Base-by-base conservation (phyloP, 1,284 basidiomycete genomes). In the Irpex sp. region DNA sequence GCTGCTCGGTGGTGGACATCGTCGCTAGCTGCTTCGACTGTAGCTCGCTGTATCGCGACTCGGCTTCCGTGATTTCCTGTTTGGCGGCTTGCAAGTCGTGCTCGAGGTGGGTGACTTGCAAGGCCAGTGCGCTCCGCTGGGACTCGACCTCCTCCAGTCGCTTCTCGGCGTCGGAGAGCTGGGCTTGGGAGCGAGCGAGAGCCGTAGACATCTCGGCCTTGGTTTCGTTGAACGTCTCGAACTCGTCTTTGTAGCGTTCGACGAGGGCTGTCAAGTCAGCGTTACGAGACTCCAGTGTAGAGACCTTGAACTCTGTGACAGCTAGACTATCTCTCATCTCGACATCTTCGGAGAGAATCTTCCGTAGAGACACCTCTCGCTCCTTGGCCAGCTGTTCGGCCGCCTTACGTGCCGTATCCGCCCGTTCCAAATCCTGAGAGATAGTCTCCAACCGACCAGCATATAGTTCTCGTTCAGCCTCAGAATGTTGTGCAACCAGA, bases 81-180 rank as follows among this genome's bases (percentile, higher is more conserved):
- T 82, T 83, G 3, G 77, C 79, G 18, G 67, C 66, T 5, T 76
- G 71, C 16, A 89, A 76, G 62, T 90, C 87, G 39, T 76, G 72
- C 57, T 81, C 78, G n/a, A 90, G 74, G 63, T 88, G 87, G 4
- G 78, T 78, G 37, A 87, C 74, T 67, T 87, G 85, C 5, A 88
- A 77, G 19, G 74, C 74, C 23, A 89, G 78, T 0, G 87, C 82
- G 64, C 85, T 80, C 14, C 87, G 83, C 64, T 87, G 81, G 0
- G 85, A 82, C 67, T 87, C 85, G 35, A 81, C 73, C 48, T 80
- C 75, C 52, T 85, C 79, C 18, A 84, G 77, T 14, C 76, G 70
- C 35, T 77, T 73, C 12, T 75, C 73, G 18, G 81, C 66, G 16
- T 78, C 76, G 5, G 66, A 61, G 9, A 87, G 67, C 57, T 78